Evolutionary conservation across 345 rosid genomes (phyloP).

Genomic region (Eutrema heterophyllum): DNA sequence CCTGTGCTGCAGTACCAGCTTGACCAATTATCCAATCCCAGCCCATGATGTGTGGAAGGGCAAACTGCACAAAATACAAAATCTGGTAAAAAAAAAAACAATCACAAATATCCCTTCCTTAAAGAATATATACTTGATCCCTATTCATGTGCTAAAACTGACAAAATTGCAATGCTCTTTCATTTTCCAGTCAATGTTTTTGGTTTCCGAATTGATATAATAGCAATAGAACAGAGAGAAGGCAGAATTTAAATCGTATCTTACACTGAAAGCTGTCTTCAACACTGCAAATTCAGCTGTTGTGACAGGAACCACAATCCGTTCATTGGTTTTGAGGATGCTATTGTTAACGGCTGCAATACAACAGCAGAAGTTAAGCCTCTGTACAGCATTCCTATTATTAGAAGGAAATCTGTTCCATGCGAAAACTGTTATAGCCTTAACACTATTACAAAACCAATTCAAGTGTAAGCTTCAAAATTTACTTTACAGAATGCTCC

Average conservation of each 20-base stretch:
- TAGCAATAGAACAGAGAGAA: neutral
- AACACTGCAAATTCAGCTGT: constrained; percentile 79
- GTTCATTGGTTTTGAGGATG: constrained; percentile 54
- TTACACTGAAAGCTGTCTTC: constrained; percentile 88
- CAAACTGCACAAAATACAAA: constrained; percentile 55
- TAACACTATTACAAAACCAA: neutral
- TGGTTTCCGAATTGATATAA: neutral
- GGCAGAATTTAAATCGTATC: constrained; percentile 5
- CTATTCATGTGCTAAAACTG: constrained; percentile 1
- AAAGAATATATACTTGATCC: neutral
- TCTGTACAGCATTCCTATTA: neutral
- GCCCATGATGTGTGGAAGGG: constrained; percentile 86
- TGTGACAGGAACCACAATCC: constrained; percentile 63
- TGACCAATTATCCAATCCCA: constrained; percentile 61
- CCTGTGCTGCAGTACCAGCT: neutral
- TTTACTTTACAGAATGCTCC: neutral
- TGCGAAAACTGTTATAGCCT: neutral
- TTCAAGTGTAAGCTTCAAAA: neutral
- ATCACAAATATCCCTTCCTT: neutral
- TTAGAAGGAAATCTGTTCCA: neutral
- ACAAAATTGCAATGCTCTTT: neutral
- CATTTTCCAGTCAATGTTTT: neutral
- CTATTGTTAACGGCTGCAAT: constrained; percentile 72
- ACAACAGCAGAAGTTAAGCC: neutral
- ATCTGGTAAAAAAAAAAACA: neutral